These are phyloP conservation scores for Aspergillus kassunensis DNA, from an alignment of 495 filamentous ascomycete species.

Conservation along the genomic window DNA sequence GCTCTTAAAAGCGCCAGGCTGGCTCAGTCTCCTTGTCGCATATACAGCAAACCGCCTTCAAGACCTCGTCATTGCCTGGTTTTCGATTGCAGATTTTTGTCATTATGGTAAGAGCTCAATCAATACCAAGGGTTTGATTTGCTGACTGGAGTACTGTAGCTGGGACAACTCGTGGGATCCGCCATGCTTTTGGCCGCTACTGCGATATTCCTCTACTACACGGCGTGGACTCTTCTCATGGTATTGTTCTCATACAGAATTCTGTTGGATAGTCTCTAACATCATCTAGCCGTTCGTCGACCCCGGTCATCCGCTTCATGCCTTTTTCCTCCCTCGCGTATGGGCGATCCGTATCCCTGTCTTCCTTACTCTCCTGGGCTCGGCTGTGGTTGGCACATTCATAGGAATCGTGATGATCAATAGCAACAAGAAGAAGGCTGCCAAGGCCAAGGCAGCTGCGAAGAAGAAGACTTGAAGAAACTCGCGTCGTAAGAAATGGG, in stretches of 20 bases:
- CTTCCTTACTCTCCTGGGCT: slow-evolving; percentile 87
- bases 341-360: slow-evolving; percentile 99
- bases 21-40: slow-evolving; percentile 9
- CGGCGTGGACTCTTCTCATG: slow-evolving; percentile 96
- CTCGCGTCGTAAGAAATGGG: neutral
- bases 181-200: slow-evolving; percentile 96
- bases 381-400: slow-evolving; percentile 93
- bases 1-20: slow-evolving; percentile 21
- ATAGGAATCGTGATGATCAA: slow-evolving; percentile 97
- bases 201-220: slow-evolving; percentile 97
- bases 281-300: slow-evolving; percentile 85
- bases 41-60: slow-evolving; percentile 2
- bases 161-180: slow-evolving; percentile 92
- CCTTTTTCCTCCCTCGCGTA: slow-evolving; percentile 92
- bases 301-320: slow-evolving; percentile 85
- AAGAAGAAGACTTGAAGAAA: slow-evolving; percentile 61
- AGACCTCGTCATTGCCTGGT: neutral
- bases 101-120: slow-evolving; percentile 26
- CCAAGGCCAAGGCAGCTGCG: slow-evolving; percentile 76
- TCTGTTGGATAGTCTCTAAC: slow-evolving; percentile 5
- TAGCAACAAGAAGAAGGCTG: slow-evolving; percentile 94
- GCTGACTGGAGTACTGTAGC: slow-evolving; percentile 47
- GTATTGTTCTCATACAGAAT: slow-evolving; percentile 37
- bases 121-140: slow-evolving; percentile 6
- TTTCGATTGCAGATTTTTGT: slow-evolving; percentile 3